These are phyloP conservation scores for Vigna angularis DNA, from an alignment of 306 rosid species.

Conservation along the genomic window DNA sequence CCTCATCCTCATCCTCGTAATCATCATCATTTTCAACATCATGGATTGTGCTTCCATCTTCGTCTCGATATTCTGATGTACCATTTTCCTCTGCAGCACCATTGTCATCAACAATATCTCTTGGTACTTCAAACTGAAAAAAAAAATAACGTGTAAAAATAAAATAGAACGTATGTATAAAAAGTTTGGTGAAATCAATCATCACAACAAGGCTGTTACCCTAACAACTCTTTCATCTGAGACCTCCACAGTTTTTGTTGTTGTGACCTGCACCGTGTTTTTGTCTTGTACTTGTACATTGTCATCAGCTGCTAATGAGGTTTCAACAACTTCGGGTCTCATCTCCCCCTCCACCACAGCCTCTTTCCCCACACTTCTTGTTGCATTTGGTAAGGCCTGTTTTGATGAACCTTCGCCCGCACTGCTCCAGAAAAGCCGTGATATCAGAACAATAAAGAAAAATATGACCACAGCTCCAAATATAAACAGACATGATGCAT, in stretches of 20 bases:
- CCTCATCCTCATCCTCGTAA: conserved; percentile 53
- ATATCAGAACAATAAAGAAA: conserved; percentile 42
- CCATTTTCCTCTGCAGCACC: conserved; percentile 55
- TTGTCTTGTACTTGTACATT: conserved; percentile 42
- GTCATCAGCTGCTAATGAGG: conserved; percentile 53
- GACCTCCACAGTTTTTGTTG: conserved; percentile 50
- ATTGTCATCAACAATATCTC: conserved; percentile 50
- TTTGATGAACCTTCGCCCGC: conserved; percentile 51
- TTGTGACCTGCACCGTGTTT: conserved; percentile 50
- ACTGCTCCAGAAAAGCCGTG: conserved; percentile 53
- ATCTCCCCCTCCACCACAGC: conserved; percentile 45
- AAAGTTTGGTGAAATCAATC: conserved; percentile 23
- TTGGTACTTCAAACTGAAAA: conserved; percentile 65
- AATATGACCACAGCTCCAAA: not conserved
- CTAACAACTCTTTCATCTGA: conserved; percentile 65
- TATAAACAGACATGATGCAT: not conserved
- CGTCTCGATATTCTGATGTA: conserved; percentile 49
- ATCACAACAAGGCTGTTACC: conserved; percentile 55
- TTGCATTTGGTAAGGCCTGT: conserved; percentile 41
- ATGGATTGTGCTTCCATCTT: conserved; percentile 55
- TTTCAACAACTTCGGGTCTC: conserved; percentile 48
- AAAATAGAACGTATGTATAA: not conserved
- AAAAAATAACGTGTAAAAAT: conserved; percentile 1
- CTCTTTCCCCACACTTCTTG: conserved; percentile 49
- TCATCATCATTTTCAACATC: conserved; percentile 55